A percentile compares a stretch with the other conserved stretches of the same genome.
These are phyloP conservation scores for Spathaspora girioi DNA, from an alignment of 805 yeast genomes.

Conservation along the genomic window DNA sequence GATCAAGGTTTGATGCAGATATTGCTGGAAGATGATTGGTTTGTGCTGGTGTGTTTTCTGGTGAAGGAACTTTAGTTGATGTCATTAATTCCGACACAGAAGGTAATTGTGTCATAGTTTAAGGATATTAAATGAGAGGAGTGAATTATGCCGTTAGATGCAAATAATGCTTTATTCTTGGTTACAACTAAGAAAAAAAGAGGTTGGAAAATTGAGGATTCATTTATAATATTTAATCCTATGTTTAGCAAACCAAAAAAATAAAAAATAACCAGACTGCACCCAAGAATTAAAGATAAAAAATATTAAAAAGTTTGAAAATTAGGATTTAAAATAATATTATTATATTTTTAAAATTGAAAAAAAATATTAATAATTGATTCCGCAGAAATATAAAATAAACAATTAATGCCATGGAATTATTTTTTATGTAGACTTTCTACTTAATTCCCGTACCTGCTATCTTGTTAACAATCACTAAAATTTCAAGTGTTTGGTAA, in stretches of 20 bases:
- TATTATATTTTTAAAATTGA: background rate
- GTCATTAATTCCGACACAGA: constrained; percentile 24
- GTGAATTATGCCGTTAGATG: background rate
- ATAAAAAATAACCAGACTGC: background rate
- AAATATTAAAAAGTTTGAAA: background rate
- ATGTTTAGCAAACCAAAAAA: background rate
- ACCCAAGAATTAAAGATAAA: background rate
- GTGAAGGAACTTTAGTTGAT: constrained; percentile 8
- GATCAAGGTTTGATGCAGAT: background rate
- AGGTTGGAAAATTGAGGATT: background rate
- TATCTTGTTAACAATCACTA: background rate
- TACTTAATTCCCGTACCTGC: background rate
- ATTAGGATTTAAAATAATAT: background rate
- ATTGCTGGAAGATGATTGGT: background rate
- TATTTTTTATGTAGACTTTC: background rate
- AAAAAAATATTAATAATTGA: background rate
- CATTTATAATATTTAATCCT: background rate
- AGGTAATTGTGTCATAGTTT: constrained; percentile 17
- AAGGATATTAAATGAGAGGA: background rate
- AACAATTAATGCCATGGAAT: background rate
- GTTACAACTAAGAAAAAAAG: background rate
- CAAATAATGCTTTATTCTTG: background rate
- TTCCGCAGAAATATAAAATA: background rate
- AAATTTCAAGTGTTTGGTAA: background rate
- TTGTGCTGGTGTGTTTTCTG: constrained; percentile 5